Evolutionary conservation across 176 grass and related monocot species (phyloP), one percentile per base, ranked within the genome.

Genomic region (Melocanna baccifera): DNA sequence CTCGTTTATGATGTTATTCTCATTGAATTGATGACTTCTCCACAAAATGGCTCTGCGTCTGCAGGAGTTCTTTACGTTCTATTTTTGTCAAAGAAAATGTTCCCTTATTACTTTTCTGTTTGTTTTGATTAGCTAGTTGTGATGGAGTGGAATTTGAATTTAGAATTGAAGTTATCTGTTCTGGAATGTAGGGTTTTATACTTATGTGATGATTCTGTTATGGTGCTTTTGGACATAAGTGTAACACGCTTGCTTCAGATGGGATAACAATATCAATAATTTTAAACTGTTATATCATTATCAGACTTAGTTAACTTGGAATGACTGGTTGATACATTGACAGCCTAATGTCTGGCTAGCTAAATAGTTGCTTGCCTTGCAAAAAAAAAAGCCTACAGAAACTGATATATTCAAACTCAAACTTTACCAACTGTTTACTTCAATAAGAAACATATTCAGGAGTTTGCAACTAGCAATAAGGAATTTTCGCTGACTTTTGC

Each of bases 401-500:
- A 59, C 15, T 30, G 37, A 13, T 41, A 5, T 59, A 45, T 70
- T 71, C 37, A 7, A 29, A 62, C 23, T 47, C 34, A 43, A 61
- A 20, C 50, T 37, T 58, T 62, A 37, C 6, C 1, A 22, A 22
- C 29, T 39, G 3, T 42, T 13, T 40, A 59, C 18, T 51, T 79
- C 64, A 30, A 36, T 67, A 46, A 36, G 34, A 5, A 7, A 29
- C 66, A 12, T 50, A 48, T 66, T 66, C 11, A 22, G 59, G 26
- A 79, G 11, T 32, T 79, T 48, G 63, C 28, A 20, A 29, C 48
- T 46, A 34, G 1, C 30, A 34, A 51, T 16, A 66, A 67, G 30
- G 67, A 3, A 15, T 37, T 67, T 52, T 8, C 6, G 32, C 26
- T 89, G 53, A 37, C 85, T 14, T 81, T 85, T 91, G 85, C 87